A percentile compares a stretch with the other conserved stretches of the same genome.
These are phyloP conservation scores for Akebia trifoliata DNA, from an alignment of 164 flowering plant species.

Conservation along the genomic window DNA sequence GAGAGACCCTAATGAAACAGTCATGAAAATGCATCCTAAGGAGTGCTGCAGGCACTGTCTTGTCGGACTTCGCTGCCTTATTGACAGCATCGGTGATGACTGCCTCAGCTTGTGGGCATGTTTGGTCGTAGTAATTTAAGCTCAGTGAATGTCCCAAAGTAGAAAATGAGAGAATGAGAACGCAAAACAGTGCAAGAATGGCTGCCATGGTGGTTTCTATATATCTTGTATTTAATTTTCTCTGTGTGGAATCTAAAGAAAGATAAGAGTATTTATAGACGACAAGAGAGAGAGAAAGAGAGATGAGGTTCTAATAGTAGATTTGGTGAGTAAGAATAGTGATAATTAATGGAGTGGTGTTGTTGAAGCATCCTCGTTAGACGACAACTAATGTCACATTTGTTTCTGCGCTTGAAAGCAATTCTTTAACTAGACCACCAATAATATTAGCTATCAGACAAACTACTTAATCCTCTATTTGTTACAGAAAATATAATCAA, in stretches of 20 bases:
- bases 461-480: not conserved
- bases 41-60: slow-evolving; percentile 71
- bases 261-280: slow-evolving; percentile 16
- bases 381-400: slow-evolving; percentile 7
- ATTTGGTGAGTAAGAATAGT: slow-evolving; percentile 15
- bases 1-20: slow-evolving; percentile 68
- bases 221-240: not conserved
- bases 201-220: slow-evolving; percentile 23
- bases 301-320: slow-evolving; percentile 8
- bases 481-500: not conserved
- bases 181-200: slow-evolving; percentile 18
- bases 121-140: slow-evolving; percentile 51
- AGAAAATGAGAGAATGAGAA: slow-evolving; percentile 21
- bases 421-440: not conserved
- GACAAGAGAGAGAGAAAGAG: not conserved
- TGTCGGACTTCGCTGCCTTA: slow-evolving; percentile 46
- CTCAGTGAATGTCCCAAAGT: slow-evolving; percentile 38
- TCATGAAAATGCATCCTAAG: slow-evolving; percentile 92
- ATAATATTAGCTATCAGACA: not conserved
- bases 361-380: slow-evolving; percentile 14
- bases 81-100: slow-evolving; percentile 39
- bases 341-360: slow-evolving; percentile 16
- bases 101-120: slow-evolving; percentile 65
- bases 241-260: not conserved
- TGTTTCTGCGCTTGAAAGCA: not conserved